These are phyloP conservation scores for Theileria equi DNA, from an alignment of 169 alveolate genomes.

Conservation along the genomic window DNA sequence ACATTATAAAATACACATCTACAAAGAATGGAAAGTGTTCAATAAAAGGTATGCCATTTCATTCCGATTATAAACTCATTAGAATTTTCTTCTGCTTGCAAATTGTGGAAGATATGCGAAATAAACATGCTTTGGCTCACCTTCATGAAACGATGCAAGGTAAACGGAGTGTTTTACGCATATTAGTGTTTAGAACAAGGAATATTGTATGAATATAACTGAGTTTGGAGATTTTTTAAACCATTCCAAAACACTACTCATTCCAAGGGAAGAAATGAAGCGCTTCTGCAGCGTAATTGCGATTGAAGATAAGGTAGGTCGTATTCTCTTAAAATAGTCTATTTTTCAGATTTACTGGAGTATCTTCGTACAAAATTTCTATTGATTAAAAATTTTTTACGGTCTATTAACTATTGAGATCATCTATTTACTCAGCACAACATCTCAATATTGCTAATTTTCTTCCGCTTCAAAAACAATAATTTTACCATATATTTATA, in stretches of 20 bases:
- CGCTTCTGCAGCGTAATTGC: constrained; percentile 41
- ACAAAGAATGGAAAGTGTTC: neutral
- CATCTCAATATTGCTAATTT: too few species aligned
- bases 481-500: too few species aligned
- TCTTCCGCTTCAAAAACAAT: too few species aligned
- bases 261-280: constrained; percentile 32
- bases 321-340: neutral
- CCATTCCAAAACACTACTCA: constrained; percentile 15
- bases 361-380: constrained; percentile 24
- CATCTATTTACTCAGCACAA: too few species aligned
- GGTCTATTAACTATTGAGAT: neutral
- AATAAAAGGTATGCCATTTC: constrained; percentile 2
- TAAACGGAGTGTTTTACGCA: neutral
- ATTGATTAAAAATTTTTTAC: neutral
- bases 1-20: constrained; percentile 13
- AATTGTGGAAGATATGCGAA: constrained; percentile 49
- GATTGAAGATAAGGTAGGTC: constrained; percentile 22
- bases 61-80: neutral
- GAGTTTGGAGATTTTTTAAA: constrained; percentile 28
- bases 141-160: constrained; percentile 1
- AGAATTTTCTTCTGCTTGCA: constrained; percentile 14
- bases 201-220: neutral
- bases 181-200: constrained; percentile 1
- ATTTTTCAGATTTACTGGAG: constrained; percentile 30
- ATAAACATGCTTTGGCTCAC: constrained; percentile 35